Conservation (phyloP, 2,329 filamentous ascomycete species). For the Pestalotiopsis fici region DNA sequence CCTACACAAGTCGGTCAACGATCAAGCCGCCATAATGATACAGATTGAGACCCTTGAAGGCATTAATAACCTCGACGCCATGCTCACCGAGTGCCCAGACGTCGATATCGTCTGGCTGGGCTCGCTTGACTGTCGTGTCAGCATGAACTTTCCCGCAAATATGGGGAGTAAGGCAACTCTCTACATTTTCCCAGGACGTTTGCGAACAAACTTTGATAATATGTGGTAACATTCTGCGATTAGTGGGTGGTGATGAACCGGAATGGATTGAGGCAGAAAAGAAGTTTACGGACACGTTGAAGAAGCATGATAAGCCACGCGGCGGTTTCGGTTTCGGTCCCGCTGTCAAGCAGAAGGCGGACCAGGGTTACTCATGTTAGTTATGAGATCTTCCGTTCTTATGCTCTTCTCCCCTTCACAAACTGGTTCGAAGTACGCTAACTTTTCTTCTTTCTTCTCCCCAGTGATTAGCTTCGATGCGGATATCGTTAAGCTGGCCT, state of each 20-base stretch:
- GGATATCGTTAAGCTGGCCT: conserved; percentile 4
- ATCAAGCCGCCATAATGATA: conserved; percentile 49
- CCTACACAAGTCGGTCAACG: conserved; percentile 40
- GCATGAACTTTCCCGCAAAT: conserved; percentile 41
- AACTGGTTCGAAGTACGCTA: neutral
- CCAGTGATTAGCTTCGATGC: conserved; percentile 9
- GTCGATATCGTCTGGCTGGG: conserved; percentile 51
- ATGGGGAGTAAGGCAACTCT: conserved; percentile 11
- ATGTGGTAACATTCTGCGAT: neutral
- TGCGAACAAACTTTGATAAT: neutral
- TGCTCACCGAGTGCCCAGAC: conserved; percentile 44
- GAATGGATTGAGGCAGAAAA: conserved; percentile 41
- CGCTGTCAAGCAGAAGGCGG: conserved; percentile 24
- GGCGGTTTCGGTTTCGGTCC: conserved; percentile 31
- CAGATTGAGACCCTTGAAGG: conserved; percentile 45
- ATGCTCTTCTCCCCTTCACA: no score
- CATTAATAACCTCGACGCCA: conserved; percentile 49
- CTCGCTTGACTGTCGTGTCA: conserved; percentile 41
- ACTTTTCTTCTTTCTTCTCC: neutral
- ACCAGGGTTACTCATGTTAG: conserved; percentile 12
- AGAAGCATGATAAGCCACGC: conserved; percentile 48
- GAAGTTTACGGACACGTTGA: conserved; percentile 37
- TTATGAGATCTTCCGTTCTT: neutral
- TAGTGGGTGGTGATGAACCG: conserved; percentile 34
- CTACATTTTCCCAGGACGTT: neutral